These are phyloP conservation scores for Trichoderma simmonsii DNA, from an alignment of 2,329 filamentous ascomycete genomes.

Conservation along the genomic window DNA sequence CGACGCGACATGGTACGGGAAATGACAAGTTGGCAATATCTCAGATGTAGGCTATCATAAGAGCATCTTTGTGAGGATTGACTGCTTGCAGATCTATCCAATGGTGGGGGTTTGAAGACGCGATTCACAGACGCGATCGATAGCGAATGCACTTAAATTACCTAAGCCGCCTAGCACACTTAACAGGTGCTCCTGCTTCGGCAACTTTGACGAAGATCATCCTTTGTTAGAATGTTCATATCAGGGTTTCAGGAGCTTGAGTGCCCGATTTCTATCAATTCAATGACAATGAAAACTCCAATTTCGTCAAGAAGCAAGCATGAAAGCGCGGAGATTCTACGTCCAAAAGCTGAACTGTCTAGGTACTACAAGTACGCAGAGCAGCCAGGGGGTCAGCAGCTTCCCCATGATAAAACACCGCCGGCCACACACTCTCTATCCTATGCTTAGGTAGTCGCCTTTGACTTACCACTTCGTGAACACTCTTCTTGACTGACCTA, in stretches of 20 bases:
- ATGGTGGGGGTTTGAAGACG: conserved; percentile 14
- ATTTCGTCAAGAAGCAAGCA: background rate
- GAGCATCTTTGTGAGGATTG: background rate
- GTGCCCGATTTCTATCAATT: background rate
- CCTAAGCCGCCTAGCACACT: background rate
- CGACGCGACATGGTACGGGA: conserved; percentile 32
- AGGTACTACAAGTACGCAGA: background rate
- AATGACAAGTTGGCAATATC: background rate
- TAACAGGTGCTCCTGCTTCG: background rate
- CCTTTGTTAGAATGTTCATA: background rate
- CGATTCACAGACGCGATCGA: background rate
- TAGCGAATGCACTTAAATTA: background rate
- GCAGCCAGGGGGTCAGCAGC: background rate
- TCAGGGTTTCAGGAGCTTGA: background rate
- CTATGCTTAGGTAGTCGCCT: background rate
- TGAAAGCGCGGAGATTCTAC: background rate
- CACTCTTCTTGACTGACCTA: background rate
- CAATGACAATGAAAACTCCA: background rate
- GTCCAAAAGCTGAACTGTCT: background rate
- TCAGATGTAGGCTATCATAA: background rate
- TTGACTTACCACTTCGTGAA: background rate
- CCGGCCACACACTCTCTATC: background rate
- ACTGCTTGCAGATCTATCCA: background rate
- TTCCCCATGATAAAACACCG: background rate
- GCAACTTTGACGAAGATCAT: background rate